These are phyloP conservation scores for Solanum microdontum DNA, from an alignment of 257 asterid genomes.

Conservation along the genomic window DNA sequence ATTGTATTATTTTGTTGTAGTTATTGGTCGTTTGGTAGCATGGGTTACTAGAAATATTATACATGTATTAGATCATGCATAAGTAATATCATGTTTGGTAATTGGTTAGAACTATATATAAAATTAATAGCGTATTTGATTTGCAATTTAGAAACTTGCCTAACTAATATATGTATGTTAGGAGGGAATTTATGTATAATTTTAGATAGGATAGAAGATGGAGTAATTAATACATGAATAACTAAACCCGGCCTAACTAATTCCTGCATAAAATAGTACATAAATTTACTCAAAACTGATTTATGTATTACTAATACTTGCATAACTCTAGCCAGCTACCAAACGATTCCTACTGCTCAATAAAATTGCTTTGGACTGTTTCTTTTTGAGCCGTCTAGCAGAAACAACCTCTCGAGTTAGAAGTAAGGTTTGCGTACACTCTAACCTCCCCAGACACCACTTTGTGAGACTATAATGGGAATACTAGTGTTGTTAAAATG, in stretches of 20 bases:
- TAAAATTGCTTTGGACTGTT: background rate
- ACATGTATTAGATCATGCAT: background rate
- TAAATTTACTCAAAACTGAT: background rate
- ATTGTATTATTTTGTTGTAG: background rate
- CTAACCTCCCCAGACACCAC: background rate
- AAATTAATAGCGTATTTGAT: background rate
- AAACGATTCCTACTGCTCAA: background rate
- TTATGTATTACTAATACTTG: accelerated
- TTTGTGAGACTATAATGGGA: background rate
- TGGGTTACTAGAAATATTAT: background rate
- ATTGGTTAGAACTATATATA: too few relatives aligned
- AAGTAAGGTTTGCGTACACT: background rate
- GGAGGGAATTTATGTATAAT: too few relatives aligned
- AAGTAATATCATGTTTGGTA: background rate
- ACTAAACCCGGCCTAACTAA: background rate
- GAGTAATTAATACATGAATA: too few relatives aligned
- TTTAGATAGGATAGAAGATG: too few relatives aligned
- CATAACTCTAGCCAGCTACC: background rate
- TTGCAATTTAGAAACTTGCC: background rate
- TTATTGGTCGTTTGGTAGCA: background rate
- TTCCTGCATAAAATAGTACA: background rate
- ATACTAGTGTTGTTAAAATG: background rate
- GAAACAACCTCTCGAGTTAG: background rate
- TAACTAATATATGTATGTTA: too few relatives aligned
- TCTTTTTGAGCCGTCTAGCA: background rate